These are phyloP conservation scores for Aspergillus clavatus DNA, from an alignment of 2,329 filamentous ascomycete genomes.

Conservation along the genomic window DNA sequence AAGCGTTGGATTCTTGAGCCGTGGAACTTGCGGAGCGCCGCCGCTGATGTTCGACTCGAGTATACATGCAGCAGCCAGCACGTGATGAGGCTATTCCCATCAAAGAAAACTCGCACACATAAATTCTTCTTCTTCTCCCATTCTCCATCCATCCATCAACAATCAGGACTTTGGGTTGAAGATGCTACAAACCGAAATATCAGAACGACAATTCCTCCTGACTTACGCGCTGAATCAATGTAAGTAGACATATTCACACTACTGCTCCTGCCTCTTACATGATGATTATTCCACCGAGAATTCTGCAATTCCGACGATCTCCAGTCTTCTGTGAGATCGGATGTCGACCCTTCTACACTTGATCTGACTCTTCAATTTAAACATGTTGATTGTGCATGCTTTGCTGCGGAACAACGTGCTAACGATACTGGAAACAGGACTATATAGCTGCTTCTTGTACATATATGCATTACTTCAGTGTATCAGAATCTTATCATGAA, in stretches of 20 bases:
- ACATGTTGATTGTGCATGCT: conserved; percentile 4
- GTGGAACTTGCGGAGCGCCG: conserved; percentile 6
- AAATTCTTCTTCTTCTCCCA: conserved; percentile 4
- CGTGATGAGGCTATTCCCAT: conserved; percentile 22
- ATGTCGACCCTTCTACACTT: conserved; percentile 46
- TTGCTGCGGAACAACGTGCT: conserved; percentile 10
- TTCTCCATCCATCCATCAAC: conserved; percentile 1
- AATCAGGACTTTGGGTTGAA: too few species aligned
- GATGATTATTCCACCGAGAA: conserved; percentile 44
- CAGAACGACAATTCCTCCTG: too few species aligned
- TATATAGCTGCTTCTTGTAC: background rate
- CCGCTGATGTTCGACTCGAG: conserved; percentile 11
- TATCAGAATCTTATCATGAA: background rate
- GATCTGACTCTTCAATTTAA: conserved; percentile 32
- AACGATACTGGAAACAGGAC: conserved; percentile 6
- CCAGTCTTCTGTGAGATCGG: conserved; percentile 38
- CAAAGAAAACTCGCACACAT: conserved; percentile 3
- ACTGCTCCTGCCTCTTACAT: conserved; percentile 9
- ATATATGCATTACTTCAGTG: too few species aligned
- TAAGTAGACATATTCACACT: conserved; percentile 9
- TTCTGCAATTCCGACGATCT: conserved; percentile 46
- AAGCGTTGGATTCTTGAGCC: conserved; percentile 1
- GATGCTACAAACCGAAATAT: too few species aligned
- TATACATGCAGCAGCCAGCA: conserved; percentile 16
- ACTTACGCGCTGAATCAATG: too few species aligned